A percentile compares a stretch with the other conserved stretches of the same genome.
Evolutionary conservation across 306 rosid species (phyloP).

Genomic region (Lagenaria siceraria): DNA sequence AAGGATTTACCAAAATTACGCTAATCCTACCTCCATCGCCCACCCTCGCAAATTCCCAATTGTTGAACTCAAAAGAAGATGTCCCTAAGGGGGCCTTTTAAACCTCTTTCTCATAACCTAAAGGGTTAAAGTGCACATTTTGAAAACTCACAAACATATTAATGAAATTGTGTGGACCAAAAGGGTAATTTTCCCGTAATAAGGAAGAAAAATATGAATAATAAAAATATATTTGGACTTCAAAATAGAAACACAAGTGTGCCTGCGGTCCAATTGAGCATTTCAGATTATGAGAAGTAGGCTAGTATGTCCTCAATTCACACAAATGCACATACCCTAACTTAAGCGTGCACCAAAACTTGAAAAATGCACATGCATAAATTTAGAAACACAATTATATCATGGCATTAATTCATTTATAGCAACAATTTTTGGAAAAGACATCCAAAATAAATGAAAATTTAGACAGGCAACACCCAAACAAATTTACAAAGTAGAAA

Average conservation of each 20-base stretch:
- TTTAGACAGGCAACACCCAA: not conserved
- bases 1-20: too few species aligned
- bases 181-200: not conserved
- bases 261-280: not conserved
- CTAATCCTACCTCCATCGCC: too few species aligned
- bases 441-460: not conserved
- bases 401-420: not conserved
- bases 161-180: not conserved
- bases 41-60: too few species aligned
- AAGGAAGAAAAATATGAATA: not conserved
- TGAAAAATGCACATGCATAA: not conserved
- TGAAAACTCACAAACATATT: not conserved
- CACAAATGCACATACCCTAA: not conserved
- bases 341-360: not conserved
- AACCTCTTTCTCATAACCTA: not conserved
- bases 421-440: not conserved
- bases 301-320: not conserved
- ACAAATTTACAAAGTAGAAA: not conserved
- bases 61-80: too few species aligned
- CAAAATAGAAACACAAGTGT: not conserved
- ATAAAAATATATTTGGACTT: not conserved
- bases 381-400: not conserved
- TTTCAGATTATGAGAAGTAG: not conserved
- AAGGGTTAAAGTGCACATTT: not conserved
- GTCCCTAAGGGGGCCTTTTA: not conserved